Evolutionary conservation across 2,329 filamentous ascomycete genomes (phyloP).

Genomic region (Fonsecaea monophora): DNA sequence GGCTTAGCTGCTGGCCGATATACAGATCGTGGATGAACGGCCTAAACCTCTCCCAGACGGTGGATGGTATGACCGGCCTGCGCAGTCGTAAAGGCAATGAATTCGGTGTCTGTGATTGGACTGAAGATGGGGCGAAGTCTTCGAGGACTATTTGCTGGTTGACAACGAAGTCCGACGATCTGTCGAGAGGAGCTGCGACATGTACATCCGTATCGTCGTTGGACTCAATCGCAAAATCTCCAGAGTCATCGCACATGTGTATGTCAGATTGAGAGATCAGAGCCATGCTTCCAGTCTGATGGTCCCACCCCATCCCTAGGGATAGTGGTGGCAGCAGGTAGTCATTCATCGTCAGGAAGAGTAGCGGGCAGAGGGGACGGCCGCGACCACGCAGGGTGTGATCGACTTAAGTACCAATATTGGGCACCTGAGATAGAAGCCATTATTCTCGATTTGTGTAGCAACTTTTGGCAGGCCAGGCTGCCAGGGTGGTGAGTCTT

Average conservation of each 20-base stretch:
- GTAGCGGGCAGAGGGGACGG: not conserved
- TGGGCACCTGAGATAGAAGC: not conserved
- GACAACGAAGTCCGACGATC: not conserved
- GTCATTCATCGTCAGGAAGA: not conserved
- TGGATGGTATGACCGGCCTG: not conserved
- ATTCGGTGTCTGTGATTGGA: not conserved
- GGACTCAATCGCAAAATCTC: not conserved
- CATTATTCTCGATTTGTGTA: not conserved
- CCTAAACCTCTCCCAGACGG: slow-evolving; percentile 1
- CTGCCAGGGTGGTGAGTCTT: not conserved
- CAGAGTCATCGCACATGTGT: not conserved
- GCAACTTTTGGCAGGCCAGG: not conserved
- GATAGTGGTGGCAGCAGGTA: not conserved
- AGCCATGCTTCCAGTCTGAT: not conserved
- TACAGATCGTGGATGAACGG: slow-evolving; percentile 14
- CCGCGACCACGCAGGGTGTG: not conserved
- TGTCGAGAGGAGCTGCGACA: not conserved
- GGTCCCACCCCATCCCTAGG: not conserved
- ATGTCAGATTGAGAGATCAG: not conserved
- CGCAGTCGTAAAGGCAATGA: not conserved
- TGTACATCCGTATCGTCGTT: not conserved
- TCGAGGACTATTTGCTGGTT: not conserved
- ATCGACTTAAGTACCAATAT: not conserved
- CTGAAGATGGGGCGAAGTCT: not conserved
- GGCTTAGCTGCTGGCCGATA: slow-evolving; percentile 4